These are phyloP conservation scores for Termitomyces sp. DNA, from an alignment of 768 basidiomycete species.

Conservation along the genomic window DNA sequence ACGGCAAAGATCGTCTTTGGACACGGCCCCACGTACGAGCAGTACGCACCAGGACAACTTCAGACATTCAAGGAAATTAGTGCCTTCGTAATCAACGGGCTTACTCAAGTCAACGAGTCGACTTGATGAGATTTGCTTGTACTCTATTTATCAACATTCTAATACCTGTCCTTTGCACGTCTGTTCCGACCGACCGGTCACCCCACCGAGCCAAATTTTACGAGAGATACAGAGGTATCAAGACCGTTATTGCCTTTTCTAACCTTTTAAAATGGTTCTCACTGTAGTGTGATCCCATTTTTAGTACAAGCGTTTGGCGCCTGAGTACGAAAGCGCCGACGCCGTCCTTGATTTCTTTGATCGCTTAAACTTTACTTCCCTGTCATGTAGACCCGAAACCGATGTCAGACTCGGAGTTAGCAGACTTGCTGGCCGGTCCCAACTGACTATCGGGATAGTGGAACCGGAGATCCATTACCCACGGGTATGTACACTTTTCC, in stretches of 20 bases:
- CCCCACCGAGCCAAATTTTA: neutral
- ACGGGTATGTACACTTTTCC: neutral
- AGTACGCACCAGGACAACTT: constrained; percentile 54
- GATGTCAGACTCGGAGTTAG: neutral
- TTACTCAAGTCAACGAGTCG: neutral
- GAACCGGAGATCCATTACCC: neutral
- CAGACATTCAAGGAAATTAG: constrained; percentile 22
- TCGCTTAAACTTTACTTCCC: neutral
- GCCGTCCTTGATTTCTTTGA: neutral
- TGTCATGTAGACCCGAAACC: neutral
- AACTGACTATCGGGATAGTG: neutral
- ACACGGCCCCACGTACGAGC: constrained; percentile 44
- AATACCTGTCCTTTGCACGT: neutral
- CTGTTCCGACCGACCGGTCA: neutral
- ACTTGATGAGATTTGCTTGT: neutral
- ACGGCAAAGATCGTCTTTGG: constrained; percentile 67
- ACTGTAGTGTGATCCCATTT: neutral
- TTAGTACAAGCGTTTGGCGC: neutral
- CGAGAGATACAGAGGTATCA: neutral
- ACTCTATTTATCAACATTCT: neutral
- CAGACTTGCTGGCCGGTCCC: neutral
- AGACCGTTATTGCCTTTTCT: neutral
- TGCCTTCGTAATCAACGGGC: constrained; percentile 5
- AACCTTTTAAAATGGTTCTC: neutral
- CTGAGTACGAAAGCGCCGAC: neutral